Evolutionary conservation across 1,284 basidiomycete genomes (phyloP), one percentile per base, ranked within the genome.

Genomic region (Ustilago bromivora): DNA sequence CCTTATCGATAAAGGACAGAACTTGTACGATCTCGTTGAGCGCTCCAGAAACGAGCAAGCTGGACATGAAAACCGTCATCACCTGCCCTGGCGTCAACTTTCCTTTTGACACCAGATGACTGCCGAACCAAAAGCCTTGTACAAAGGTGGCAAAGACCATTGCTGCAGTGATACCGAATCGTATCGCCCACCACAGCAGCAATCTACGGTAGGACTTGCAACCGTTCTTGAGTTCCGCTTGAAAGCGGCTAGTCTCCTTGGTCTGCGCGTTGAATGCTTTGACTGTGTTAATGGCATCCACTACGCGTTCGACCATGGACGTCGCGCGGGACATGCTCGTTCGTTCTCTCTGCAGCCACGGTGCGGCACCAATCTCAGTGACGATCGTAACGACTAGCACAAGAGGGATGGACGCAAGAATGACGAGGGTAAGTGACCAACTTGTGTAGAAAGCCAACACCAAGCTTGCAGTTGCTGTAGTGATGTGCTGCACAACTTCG

Each of bases 41-140:
- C 84, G 94, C 94, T 82, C 90, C 92, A 4, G 92, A 92, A 0
- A 94, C 94, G 65, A 98, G 92, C 53, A 98, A 88, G 84, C 94
- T 95, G 0, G 96, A 94, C 94, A 96, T 98, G 86, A 99, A 99
- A 54, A 96, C 94, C 35, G 93, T 92, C 91, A 96, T 95, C 75
- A 98, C 93, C 57, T 92, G 90, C 4, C 93, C 94, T 0, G 92
- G 88, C 1, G 88, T 88, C 59, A 91, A 89, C 67, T 89, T 90
- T 5, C 92, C 92, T 19, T 91, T 89, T 31, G 91, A 88, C 13
- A 99, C 94, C 60, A 98, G 90, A 83, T 93, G 92, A 3, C 92
- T 90, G 13, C 96, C 97, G 85, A 93, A 98, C 94, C 95, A 98
- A 87, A 98, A 98, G 1, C 93, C 95, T 82, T 95, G 93, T 11